phyloP scores from a whole-genome alignment of 2,329 filamentous ascomycete species.

The Apiospora sp. region DNA sequence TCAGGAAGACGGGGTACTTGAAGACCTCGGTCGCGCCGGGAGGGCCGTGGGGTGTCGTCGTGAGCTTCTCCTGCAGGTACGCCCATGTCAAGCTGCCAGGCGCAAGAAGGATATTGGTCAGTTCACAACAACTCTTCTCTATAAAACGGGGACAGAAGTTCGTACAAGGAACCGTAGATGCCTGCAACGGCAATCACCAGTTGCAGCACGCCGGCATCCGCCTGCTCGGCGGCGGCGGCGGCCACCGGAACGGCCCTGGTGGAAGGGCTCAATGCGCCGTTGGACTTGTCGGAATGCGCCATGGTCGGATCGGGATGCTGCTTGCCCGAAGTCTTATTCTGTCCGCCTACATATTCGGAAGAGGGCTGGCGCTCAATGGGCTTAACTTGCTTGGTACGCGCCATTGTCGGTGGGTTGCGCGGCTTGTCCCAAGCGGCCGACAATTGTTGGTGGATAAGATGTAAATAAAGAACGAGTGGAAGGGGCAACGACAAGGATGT shows the following conservation, averaged over 20 bases:
- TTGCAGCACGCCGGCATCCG: conserved; percentile 73
- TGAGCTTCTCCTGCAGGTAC: conserved; percentile 95
- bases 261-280: conserved; percentile 34
- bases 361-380: conserved; percentile 72
- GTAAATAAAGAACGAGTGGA: conserved; percentile 5
- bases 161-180: conserved; percentile 96
- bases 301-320: conserved; percentile 39
- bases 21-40: conserved; percentile 75
- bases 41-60: conserved; percentile 85
- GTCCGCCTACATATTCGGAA: conserved; percentile 65
- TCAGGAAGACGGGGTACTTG: conserved; percentile 93
- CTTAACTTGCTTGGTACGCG: conserved; percentile 72
- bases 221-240: conserved; percentile 42
- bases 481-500: conserved; percentile 12
- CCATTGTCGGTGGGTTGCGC: conserved; percentile 58
- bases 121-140: conserved; percentile 17
- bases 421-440: not conserved
- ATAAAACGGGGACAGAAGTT: conserved; percentile 28
- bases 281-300: conserved; percentile 34
- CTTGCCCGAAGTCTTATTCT: conserved; percentile 37
- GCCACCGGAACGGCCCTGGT: conserved; percentile 29
- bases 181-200: conserved; percentile 88
- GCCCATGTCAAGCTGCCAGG: conserved; percentile 86
- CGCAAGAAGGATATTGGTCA: not conserved
- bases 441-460: not conserved